Base-by-base conservation (phyloP, 177 flowering plant species). In the Telopea speciosissima region DNA sequence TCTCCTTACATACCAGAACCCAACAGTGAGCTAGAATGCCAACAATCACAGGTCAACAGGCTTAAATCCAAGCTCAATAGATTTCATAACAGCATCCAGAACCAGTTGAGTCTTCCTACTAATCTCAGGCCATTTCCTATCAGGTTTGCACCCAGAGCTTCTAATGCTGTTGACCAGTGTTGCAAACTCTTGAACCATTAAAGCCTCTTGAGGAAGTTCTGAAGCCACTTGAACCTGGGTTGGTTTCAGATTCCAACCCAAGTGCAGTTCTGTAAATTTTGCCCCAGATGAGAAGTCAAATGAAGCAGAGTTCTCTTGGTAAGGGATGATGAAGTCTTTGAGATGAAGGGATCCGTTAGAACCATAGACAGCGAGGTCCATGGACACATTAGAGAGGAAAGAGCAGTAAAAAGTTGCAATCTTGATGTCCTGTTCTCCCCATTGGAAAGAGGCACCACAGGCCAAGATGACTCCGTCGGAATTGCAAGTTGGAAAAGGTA, bases 361-460 rank as follows among this genome's bases (percentile, higher is more conserved):
- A 3, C 87, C 89, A 2, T 66, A 16, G 0, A 76, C 33, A 4
- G 81, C 40, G 11, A 90, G 24, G 63, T 89, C 86, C 86, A 83
- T 85, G 24, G 87, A 76, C 52, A 70, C 68, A 36, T 78, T 52
- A n/a, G 88, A 78, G 8, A 85, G 82, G 78, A 86, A 90, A 8
- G 93, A 89, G 77, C 88, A 86, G 60, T 85, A 76, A 59, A 90
- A 79, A 0, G 84, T 83, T 0, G 90, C 90, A 0, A 61, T 40
- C 45, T 73, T 80, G 24, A 68, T 69, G n/a, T 79, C 83, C 31
- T 78, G 76, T 24, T 67, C 78, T n/a, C 56, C 62, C 83, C 83
- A 86, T 9, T 79, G 75, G 5, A 87, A 73, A 25, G 86, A 80
- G 28, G 83, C 76, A 0, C 79, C 72, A 68, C 86, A 85, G 8